These are phyloP conservation scores for Beta lomatogona DNA, from an alignment of 179 eudicot genomes.

Conservation along the genomic window DNA sequence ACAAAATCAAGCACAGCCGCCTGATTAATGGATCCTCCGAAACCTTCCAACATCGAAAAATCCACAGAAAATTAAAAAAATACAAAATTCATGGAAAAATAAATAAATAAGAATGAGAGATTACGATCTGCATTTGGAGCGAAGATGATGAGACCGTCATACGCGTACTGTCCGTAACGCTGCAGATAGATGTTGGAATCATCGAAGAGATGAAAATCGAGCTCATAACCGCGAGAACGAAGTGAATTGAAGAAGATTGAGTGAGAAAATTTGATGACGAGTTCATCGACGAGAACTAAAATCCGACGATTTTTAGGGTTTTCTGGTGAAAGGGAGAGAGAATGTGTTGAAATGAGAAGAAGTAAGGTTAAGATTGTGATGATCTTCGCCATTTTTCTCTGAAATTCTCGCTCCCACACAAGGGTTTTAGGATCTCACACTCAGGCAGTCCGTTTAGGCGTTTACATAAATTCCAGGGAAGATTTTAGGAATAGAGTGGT, in stretches of 20 bases:
- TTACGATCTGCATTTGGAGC: constrained; percentile 64
- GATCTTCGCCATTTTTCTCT: constrained; percentile 49
- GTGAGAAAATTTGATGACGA: constrained; percentile 68
- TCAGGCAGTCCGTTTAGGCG: no score
- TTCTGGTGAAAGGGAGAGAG: constrained; percentile 59
- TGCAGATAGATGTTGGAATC: constrained; percentile 60
- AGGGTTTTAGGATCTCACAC: constrained; percentile 18
- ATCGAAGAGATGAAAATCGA: constrained; percentile 78
- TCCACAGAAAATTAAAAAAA: constrained; percentile 1
- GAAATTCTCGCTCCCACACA: no score
- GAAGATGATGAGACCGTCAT: constrained; percentile 74
- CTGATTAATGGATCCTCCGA: constrained; percentile 68
- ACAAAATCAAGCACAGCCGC: constrained; percentile 72
- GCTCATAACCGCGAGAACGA: constrained; percentile 59
- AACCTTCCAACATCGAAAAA: constrained; percentile 39
- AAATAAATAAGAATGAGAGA: not conserved
- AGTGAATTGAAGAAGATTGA: constrained; percentile 69
- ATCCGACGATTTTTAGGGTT: constrained; percentile 59
- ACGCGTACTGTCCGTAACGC: constrained; percentile 75
- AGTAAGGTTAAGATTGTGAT: constrained; percentile 31
- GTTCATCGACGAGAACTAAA: constrained; percentile 66
- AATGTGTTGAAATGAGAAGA: constrained; percentile 33
- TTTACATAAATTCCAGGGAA: no score
- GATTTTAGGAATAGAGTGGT: no score
- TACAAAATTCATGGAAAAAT: not conserved